Percentiles rank a stretch among this genome's conserved stretches.
These are phyloP conservation scores for Mortierella antarctica DNA, from an alignment of 192 early-diverging fungal genomes.

Conservation along the genomic window DNA sequence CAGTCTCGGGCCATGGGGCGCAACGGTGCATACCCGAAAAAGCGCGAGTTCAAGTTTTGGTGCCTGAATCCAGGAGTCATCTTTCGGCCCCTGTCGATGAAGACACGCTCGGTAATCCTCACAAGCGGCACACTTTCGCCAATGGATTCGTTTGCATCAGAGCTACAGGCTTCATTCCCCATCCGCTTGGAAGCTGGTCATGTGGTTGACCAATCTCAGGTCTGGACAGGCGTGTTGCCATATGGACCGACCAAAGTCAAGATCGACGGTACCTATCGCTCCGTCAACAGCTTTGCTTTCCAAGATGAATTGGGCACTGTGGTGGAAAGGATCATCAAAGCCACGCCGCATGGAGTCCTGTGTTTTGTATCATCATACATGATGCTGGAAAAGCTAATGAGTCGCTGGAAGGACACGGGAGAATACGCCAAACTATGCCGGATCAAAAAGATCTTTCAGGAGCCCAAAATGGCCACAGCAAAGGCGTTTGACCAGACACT, in stretches of 20 bases:
- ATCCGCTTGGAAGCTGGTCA: conserved; percentile 67
- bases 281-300: conserved; percentile 10
- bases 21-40: neutral
- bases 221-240: conserved; percentile 29
- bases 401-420: conserved; percentile 18
- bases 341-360: conserved; percentile 58
- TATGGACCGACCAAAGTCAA: conserved; percentile 24
- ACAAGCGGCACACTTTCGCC: conserved; percentile 75
- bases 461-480: conserved; percentile 16
- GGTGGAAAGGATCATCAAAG: conserved; percentile 30
- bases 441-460: conserved; percentile 26
- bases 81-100: conserved; percentile 59
- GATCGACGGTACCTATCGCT: conserved; percentile 28
- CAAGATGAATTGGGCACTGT: conserved; percentile 34
- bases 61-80: conserved; percentile 70
- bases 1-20: neutral
- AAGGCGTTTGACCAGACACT: conserved; percentile 54
- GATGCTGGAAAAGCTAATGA: conserved; percentile 13
- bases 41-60: conserved; percentile 64
- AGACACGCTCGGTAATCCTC: conserved; percentile 63
- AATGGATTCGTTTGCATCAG: conserved; percentile 64
- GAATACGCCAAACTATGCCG: conserved; percentile 7
- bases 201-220: conserved; percentile 65
- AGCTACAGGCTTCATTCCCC: conserved; percentile 62
- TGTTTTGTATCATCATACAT: conserved; percentile 48